Evolutionary conservation across 495 filamentous ascomycete species (phyloP), one percentile per base, ranked within the genome.

Genomic region (Apiosordaria backusii): DNA sequence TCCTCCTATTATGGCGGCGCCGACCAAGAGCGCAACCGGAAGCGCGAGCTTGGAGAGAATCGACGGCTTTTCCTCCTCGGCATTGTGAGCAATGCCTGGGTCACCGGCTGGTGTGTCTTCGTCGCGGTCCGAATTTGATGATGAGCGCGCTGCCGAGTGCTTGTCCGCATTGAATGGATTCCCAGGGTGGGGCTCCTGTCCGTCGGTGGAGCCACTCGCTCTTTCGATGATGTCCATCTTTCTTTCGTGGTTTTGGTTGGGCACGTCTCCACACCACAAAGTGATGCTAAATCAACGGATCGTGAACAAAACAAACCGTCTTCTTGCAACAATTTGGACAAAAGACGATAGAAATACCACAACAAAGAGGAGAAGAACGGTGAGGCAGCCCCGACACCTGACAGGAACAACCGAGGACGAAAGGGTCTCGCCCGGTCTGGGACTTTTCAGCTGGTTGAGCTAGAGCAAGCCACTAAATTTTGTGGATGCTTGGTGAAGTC

Each of bases 1-100:
- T 13, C 61, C 61, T n/a, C 21, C 61, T 7, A 54, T 63, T 16
- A 63, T 63, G 19, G 50, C 45, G 10, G 13, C 45, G 61, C 61
- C 61, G 21, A 63, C 45, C 45, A 54, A 0, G 45, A 63, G 45
- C 10, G 21, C 61, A n/a, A 63, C 13, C n/a, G 61, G 61, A 4
- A 63, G 10, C 13, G 40, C 61, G 15, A 54, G 24, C 18, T 35
- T 26, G 15, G 45, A 26, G 9, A 55, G 50, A 3, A 54, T n/a
- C 5, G 21, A 54, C 15, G 40, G 22, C 15, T 27, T 29, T 26
- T 54, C 50, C 10, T 19, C n/a, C 15, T 60, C 57, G 24, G 16
- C 35, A 45, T 45, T 13, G 35, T 6, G 35, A 13, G 35, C 35
- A 15, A 13, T 45, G 9, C 16, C 13, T 15, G 35, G 9, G 3